Percentiles rank a stretch among this genome's conserved stretches.
These are phyloP conservation scores for Solanum hybrid DNA, from an alignment of 305 asterid species.

Conservation along the genomic window DNA sequence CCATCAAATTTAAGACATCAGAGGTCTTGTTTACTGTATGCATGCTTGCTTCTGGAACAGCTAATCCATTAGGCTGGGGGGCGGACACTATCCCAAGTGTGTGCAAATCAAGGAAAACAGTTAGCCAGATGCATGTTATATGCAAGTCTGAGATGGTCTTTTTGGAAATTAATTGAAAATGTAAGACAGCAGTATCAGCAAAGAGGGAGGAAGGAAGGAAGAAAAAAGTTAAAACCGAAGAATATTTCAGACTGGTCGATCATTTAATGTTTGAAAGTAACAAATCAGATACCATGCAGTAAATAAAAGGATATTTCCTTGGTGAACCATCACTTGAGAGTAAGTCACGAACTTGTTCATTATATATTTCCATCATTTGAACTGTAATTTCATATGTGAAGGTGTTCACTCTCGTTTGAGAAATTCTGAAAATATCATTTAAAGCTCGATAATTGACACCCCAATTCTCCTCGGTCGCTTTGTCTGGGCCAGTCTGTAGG, in stretches of 20 bases:
- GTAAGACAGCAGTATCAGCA: background rate
- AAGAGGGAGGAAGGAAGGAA: background rate
- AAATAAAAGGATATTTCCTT: constrained; percentile 27
- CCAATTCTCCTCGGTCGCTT: constrained; percentile 29
- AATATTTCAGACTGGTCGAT: background rate
- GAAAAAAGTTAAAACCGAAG: background rate
- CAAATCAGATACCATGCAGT: background rate
- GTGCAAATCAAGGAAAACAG: constrained; percentile 29
- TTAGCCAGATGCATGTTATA: background rate
- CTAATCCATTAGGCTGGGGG: constrained; percentile 27
- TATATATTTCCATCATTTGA: constrained; percentile 35
- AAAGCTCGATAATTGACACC: constrained; percentile 38
- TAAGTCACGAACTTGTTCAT: constrained; percentile 33
- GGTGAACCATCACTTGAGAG: constrained; percentile 21
- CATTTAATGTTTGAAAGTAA: background rate
- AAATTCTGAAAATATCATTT: constrained; percentile 26
- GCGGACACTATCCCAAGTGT: constrained; percentile 32
- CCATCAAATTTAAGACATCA: constrained; percentile 31
- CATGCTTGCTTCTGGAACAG: constrained; percentile 33
- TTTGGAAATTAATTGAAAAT: background rate
- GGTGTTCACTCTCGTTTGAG: constrained; percentile 19
- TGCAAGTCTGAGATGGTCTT: background rate
- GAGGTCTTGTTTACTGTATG: constrained; percentile 21
- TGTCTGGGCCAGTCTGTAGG: constrained; percentile 28
- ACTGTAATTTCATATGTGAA: constrained; percentile 26